Evolutionary conservation across 768 basidiomycete genomes (phyloP), one percentile per base, ranked within the genome.

Genomic region (Royoungia palumana): DNA sequence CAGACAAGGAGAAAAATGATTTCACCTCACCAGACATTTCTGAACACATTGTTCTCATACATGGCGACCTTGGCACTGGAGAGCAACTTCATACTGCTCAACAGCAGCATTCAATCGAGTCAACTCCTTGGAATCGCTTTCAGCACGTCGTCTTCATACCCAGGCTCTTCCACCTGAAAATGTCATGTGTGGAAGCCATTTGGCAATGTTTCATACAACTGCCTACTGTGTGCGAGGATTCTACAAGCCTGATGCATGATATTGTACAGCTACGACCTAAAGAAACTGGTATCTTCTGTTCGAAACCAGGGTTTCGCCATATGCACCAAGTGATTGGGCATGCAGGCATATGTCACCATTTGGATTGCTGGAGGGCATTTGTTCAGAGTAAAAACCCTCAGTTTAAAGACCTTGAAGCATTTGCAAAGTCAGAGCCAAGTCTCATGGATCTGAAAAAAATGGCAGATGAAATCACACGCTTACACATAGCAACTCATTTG

Each of bases 311-410:
- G 1, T 74, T 74, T 50, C 57, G 60, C 0, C 38, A 54, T 3
- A 73, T 70, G 61, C 72, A 75, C 36, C 58, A 73, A 27, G 35
- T 70, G 1, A 67, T 74, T 14, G 28, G 45, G 2, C 63, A 76
- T 45, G 54, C 44, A 14, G 65, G 66, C 0, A 64, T 55, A 19
- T 67, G 56, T 2, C 13, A 44, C 0, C 41, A 54, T 6, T 55
- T 74, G 4, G 60, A 72, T 28, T 57, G 49, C 34, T 76, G 71
- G 71, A 10, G 51, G 13, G 50, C 24, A 56, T 0, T 5, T 8
- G 8, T 25, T 25, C 24, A 25, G 5, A 25, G 24, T 8, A 60
- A 61, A 34, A 62, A 0, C 38, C 47, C 8, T 49, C 55, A 25
- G 22, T 46, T 6, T 40, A 36, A 6, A 44, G 9, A 24, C 16